A percentile compares a stretch with the other conserved stretches of the same genome.
Evolutionary conservation across 495 filamentous ascomycete species (phyloP).

Genomic region (Talaromyces thailandensis): DNA sequence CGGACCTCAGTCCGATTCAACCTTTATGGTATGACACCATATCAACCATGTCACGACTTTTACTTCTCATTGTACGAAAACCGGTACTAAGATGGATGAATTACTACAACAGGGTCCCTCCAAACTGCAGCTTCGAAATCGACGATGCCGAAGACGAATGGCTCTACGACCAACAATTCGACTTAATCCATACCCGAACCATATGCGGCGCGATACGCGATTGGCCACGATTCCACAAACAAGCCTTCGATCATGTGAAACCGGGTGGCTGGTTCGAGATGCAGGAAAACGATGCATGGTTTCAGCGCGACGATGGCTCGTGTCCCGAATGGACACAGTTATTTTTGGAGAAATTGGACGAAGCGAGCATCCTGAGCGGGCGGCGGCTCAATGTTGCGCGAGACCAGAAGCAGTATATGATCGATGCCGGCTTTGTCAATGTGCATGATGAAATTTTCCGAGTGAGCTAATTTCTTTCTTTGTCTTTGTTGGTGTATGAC

Average conservation of each 20-base stretch:
- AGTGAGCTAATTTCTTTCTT: not conserved
- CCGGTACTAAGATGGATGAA: conserved; percentile 19
- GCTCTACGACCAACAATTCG: conserved; percentile 38
- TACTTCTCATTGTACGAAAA: not conserved
- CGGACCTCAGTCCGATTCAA: conserved; percentile 48
- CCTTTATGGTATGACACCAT: conserved; percentile 28
- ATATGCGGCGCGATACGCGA: conserved; percentile 41
- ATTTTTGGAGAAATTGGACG: conserved; percentile 9
- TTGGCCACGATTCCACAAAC: conserved; percentile 33
- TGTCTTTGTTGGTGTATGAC: not conserved
- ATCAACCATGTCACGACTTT: conserved; percentile 4
- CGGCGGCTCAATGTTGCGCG: not conserved
- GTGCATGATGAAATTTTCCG: conserved; percentile 7
- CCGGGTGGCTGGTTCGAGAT: conserved; percentile 44
- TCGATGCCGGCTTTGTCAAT: conserved; percentile 7
- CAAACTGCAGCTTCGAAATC: conserved; percentile 44
- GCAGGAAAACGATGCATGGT: conserved; percentile 31
- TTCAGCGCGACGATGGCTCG: conserved; percentile 11
- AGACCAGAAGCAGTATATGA: conserved; percentile 8
- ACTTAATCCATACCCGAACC: conserved; percentile 45
- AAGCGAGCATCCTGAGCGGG: conserved; percentile 8
- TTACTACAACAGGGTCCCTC: conserved; percentile 33
- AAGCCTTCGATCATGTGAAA: conserved; percentile 31
- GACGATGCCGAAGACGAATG: conserved; percentile 48
- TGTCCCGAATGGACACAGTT: conserved; percentile 17